Evolutionary conservation across 208 protist genomes (phyloP), one percentile per base, ranked within the genome.

Genomic region (Crithidia bombi): DNA sequence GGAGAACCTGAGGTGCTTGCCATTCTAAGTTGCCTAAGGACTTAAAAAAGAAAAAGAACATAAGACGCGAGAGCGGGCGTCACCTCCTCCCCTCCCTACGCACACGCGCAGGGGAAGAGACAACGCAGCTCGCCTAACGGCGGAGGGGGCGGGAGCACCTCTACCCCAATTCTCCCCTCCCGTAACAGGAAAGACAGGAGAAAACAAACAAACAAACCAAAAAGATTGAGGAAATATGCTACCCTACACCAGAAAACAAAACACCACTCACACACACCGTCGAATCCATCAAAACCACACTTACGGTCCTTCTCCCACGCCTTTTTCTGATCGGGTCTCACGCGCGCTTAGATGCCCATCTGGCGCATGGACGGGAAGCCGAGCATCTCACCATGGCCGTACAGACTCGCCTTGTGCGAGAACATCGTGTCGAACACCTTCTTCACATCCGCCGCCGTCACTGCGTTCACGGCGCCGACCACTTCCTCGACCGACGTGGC

Each of bases 301-400:
- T 19, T 25, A 23, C 10, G 30, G 5, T 39, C 0, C 43, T 65
- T 33, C 23, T 58, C 11, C 26, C 21, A 50, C 10, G 44, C 44
- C 38, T 28, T 28, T 51, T 17, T 15, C 14, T 51, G 14, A 7
- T 30, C 9, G 28, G 46, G 9, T 23, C 21, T 15, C 2, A 5
- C 23, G 5, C 5, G 46, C 12, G 50, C 41, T 84, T 83, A 91
- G 55, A 92, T 75, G 23, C 91, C 91, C 73, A 96, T 65, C 59
- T 94, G 91, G 47, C 85, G 86, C 64, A 89, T 50, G 44, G 91
- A 96, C 15, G 91, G 88, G 65, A 96, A 92, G 50, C 78, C 77
- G 65, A 92, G 72, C 73, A 89, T 85, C 75, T 96, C 88, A 36
- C 91, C 91, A 65, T 92, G 86, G 10, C 74, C 85, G 73, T 87